Conservation (phyloP, 2,329 filamentous ascomycete species). For the Arthrobotrys iridis region DNA sequence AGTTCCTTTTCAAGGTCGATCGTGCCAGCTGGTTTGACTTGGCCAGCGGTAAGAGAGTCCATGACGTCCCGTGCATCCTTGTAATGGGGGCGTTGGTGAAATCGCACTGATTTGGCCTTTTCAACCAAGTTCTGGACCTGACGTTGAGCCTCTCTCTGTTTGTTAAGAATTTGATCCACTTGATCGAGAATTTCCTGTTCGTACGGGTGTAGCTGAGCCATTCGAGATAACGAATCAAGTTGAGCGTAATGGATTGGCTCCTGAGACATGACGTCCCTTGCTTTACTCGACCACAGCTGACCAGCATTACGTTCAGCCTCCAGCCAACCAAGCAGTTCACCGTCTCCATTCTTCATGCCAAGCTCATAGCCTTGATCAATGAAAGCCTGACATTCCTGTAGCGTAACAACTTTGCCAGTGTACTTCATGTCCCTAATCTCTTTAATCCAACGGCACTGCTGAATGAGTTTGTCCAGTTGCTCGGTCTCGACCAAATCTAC, state of each 20-base stretch:
- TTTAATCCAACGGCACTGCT: constrained; percentile 84
- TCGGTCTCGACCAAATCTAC: constrained; percentile 91
- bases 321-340: constrained; percentile 79
- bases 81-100: constrained; percentile 83
- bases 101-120: constrained; percentile 77
- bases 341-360: constrained; percentile 72
- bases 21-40: constrained; percentile 90
- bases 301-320: constrained; percentile 80
- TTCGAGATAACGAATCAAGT: constrained; percentile 86
- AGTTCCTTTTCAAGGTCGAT: constrained; percentile 93
- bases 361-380: constrained; percentile 81
- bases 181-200: constrained; percentile 78
- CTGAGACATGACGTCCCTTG: constrained; percentile 88
- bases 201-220: constrained; percentile 78
- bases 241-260: constrained; percentile 94
- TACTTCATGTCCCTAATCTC: constrained; percentile 52
- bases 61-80: constrained; percentile 89
- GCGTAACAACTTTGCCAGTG: constrained; percentile 66
- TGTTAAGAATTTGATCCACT: constrained; percentile 92
- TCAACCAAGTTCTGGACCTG: constrained; percentile 85
- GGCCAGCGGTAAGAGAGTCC: constrained; percentile 84
- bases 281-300: constrained; percentile 90
- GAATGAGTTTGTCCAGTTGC: constrained; percentile 78
- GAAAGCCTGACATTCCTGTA: constrained; percentile 81
- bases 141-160: constrained; percentile 92